These are phyloP conservation scores for Pachysandra terminalis DNA, from an alignment of 164 flowering plant genomes.

Conservation along the genomic window DNA sequence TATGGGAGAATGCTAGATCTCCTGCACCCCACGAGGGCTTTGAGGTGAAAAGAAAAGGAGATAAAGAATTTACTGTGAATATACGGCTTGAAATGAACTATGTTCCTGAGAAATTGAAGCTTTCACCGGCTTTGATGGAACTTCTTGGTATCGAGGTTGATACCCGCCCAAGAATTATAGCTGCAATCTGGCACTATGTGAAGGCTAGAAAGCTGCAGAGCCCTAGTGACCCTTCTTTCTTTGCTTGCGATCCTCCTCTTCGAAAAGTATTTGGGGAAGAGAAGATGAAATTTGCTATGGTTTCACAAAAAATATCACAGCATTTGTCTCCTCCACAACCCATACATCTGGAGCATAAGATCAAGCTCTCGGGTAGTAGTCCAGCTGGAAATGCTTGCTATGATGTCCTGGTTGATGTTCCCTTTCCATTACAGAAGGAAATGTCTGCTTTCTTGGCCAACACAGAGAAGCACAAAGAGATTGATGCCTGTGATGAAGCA, in stretches of 20 bases:
- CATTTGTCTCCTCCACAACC: slow-evolving; percentile 70
- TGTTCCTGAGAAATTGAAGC: slow-evolving; percentile 66
- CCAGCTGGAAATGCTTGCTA: slow-evolving; percentile 80
- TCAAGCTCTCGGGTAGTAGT: slow-evolving; percentile 70
- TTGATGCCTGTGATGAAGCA: slow-evolving; percentile 71
- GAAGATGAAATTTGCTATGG: slow-evolving; percentile 63
- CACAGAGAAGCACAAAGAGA: slow-evolving; percentile 56
- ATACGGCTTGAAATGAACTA: slow-evolving; percentile 79
- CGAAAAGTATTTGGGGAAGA: slow-evolving; percentile 85
- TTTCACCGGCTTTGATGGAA: slow-evolving; percentile 60
- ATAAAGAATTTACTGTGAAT: slow-evolving; percentile 69
- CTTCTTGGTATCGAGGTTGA: slow-evolving; percentile 82
- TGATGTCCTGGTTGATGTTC: slow-evolving; percentile 77
- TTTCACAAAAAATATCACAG: slow-evolving; percentile 54
- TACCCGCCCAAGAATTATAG: slow-evolving; percentile 62
- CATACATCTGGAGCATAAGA: slow-evolving; percentile 67
- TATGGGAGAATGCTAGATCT: slow-evolving; percentile 75
- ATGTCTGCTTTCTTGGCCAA: slow-evolving; percentile 58
- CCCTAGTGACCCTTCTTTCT: slow-evolving; percentile 56
- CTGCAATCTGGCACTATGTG: slow-evolving; percentile 86
- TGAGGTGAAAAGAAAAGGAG: slow-evolving; percentile 87
- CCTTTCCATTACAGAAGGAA: slow-evolving; percentile 60
- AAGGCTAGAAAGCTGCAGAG: slow-evolving; percentile 65
- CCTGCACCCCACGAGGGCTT: slow-evolving; percentile 76
- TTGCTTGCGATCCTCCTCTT: slow-evolving; percentile 71